Evolutionary conservation across 177 flowering plant species (phyloP).

Genomic region (Viscum album): DNA sequence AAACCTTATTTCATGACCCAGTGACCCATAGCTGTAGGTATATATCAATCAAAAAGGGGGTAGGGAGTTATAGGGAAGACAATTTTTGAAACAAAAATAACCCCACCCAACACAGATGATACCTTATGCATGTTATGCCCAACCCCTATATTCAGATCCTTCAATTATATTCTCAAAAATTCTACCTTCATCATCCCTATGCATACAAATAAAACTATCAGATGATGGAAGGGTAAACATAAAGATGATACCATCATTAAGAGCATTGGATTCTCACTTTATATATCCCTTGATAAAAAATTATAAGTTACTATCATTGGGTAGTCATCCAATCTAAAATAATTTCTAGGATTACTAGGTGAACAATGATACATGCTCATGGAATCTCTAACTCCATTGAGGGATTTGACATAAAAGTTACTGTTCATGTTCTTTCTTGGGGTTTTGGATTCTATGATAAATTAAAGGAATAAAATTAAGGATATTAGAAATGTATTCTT

Average conservation of each 20-base stretch:
- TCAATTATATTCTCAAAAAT: slow-evolving; percentile 67
- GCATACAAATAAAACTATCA: slow-evolving; percentile 86
- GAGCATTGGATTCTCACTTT: slow-evolving; percentile 67
- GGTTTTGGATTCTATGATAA: slow-evolving; percentile 71
- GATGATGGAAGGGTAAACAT: slow-evolving; percentile 66
- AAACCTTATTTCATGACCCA: slow-evolving; percentile 82
- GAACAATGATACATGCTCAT: slow-evolving; percentile 83
- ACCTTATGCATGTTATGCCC: slow-evolving; percentile 73
- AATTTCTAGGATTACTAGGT: slow-evolving; percentile 55
- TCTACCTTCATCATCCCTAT: slow-evolving; percentile 97
- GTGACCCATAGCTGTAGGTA: slow-evolving; percentile 91
- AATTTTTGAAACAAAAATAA: slow-evolving; percentile 77
- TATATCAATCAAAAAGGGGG: slow-evolving; percentile 95
- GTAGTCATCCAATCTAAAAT: slow-evolving; percentile 81
- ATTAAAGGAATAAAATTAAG: slow-evolving; percentile 84
- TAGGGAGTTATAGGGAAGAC: slow-evolving; percentile 63
- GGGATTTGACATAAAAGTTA: slow-evolving; percentile 75
- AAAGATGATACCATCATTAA: slow-evolving; percentile 81
- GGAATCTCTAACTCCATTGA: slow-evolving; percentile 90
- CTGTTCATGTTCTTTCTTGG: slow-evolving; percentile 66
- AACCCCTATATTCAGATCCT: slow-evolving; percentile 60
- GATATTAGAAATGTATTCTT: slow-evolving; percentile 71
- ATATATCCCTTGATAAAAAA: slow-evolving; percentile 59
- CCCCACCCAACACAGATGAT: slow-evolving; percentile 76
- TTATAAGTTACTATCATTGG: slow-evolving; percentile 55